Evolutionary conservation across 495 filamentous ascomycete genomes (phyloP), one percentile per base, ranked within the genome.

Genomic region (Trichoderma erinaceum): DNA sequence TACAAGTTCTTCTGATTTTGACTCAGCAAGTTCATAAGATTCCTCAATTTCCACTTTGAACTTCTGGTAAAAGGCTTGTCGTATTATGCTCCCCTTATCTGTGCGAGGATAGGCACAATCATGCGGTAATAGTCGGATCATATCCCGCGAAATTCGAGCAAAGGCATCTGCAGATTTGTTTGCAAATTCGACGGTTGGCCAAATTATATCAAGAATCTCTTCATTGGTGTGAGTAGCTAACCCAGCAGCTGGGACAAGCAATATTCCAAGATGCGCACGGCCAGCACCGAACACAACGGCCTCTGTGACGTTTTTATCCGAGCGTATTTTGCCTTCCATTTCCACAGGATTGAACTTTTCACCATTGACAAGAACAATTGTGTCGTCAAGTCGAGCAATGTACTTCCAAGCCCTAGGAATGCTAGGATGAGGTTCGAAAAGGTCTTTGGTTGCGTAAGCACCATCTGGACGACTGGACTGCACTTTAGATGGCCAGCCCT

Each of bases 331-430:
- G 1, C 85, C 84, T 72, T 91, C 89, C 63, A 88, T 85, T 0
- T 80, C 75, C 5, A 89, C 70, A 0, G 89, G 88, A n/a, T 89
- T 77, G 0, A 90, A 82, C 68, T 92, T 92, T 71, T 91, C 88
- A 0, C 89, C 89, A 67, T 86, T 92, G 7, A 84, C 71, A 10
- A 92, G 80, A 0, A 84, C 87, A 16, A 92, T 80, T 2, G 82
- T 78, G 69, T 90, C 87, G 67, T 92, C 90, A 2, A 84, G 71
- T 7, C 89, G 80, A 5, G 80, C 82, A 23, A 85, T 72, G 67
- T 88, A 90, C 69, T 89, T 90, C 85, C 87, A 92, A 5, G 83
- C 80, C 68, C 83, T 77, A 1, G 81, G 75, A 21, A 86, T 82
- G 8, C 80, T 82, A 0, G 87, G 84, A 66, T 90, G 89, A 25